Base-by-base conservation (phyloP, 805 yeast species). In the Scheffersomyces spartinae region DNA sequence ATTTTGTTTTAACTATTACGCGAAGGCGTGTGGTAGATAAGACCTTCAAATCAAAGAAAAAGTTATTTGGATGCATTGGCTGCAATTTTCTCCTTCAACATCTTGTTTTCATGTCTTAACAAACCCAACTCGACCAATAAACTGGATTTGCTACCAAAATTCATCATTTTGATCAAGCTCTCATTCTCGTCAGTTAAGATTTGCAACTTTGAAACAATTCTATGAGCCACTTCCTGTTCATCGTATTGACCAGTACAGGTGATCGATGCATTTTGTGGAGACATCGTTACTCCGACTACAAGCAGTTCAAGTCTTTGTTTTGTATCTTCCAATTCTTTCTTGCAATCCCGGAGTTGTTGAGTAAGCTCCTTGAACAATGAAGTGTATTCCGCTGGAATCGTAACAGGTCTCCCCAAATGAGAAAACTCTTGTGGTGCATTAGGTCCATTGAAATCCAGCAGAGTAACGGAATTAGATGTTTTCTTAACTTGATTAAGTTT, bases 101-200 rank as follows among this genome's bases (percentile, higher is more conserved):
- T n/a, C n/a, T n/a, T n/a, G n/a, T n/a, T n/a, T 28, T 68, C 71
- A 19, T 47, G 50, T 31, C 66, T 66, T 24, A 77, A 48, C 24
- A 81, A 44, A 11, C 79, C 82, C 21, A 79, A 45, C 46, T 78
- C 83, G 21, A 81, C 68, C 30, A 74, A 69, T 33, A 72, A 56
- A 40, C 81, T 83, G 41, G 76, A 77, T 21, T 80, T 64, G 43
- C 74, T 74, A n/a, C 94, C 83, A 47, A 64, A 75, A 35, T 85
- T 73, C 7, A 81, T 47, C 74, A 80, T 71, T 38, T 70, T 70
- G 33, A 75, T 64, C 52, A 83, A 61, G 34, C 65, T 73, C 30
- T 73, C 74, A 43, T 83, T 83, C 43, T 83, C 94, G 23, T 64
- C 66, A 11, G 70, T 70, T 31, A 83, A 51, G 30, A 64, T 54